Conservation (phyloP, 2,329 filamentous ascomycete species). For the Cladosporium sp. region DNA sequence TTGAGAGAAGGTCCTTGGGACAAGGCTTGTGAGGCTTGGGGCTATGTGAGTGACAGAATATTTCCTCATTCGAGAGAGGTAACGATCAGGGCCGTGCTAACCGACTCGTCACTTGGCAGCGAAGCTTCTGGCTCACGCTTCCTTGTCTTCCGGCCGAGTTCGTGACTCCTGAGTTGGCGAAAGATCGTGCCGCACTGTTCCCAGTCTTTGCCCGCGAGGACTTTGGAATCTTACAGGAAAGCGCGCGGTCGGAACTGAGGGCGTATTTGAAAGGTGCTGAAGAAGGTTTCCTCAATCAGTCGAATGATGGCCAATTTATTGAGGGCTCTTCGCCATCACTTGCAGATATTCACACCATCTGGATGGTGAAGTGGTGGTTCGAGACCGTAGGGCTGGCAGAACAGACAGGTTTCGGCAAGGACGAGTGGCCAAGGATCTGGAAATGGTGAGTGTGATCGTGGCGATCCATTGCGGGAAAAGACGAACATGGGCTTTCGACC, state of each 20-base stretch:
- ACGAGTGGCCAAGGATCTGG: conserved; percentile 18
- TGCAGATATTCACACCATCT: conserved; percentile 21
- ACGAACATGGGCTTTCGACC: too few species aligned
- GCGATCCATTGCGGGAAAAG: too few species aligned
- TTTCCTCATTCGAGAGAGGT: not conserved
- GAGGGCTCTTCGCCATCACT: conserved; percentile 14
- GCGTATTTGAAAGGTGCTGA: conserved; percentile 18
- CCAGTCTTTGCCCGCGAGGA: conserved; percentile 20
- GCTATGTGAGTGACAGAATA: conserved; percentile 14
- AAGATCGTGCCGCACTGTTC: conserved; percentile 20
- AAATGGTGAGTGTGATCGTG: conserved; percentile 15
- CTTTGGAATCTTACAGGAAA: conserved; percentile 17
- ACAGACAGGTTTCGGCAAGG: conserved; percentile 15
- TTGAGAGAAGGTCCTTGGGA: conserved; percentile 15
- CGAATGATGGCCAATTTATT: conserved; percentile 14
- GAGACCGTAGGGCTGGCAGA: conserved; percentile 18
- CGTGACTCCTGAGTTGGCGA: conserved; percentile 17
- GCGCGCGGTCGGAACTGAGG: conserved; percentile 17
- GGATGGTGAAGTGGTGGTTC: conserved; percentile 23
- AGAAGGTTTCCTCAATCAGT: conserved; percentile 16
- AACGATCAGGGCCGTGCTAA: not conserved
- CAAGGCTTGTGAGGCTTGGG: conserved; percentile 19
- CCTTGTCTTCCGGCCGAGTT: conserved; percentile 18
- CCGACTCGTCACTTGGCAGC: not conserved
- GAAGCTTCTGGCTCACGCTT: conserved; percentile 18